A percentile compares a stretch with the other conserved stretches of the same genome.
These are phyloP conservation scores for Fremontodendron californicum DNA, from an alignment of 345 rosid genomes.

Conservation along the genomic window DNA sequence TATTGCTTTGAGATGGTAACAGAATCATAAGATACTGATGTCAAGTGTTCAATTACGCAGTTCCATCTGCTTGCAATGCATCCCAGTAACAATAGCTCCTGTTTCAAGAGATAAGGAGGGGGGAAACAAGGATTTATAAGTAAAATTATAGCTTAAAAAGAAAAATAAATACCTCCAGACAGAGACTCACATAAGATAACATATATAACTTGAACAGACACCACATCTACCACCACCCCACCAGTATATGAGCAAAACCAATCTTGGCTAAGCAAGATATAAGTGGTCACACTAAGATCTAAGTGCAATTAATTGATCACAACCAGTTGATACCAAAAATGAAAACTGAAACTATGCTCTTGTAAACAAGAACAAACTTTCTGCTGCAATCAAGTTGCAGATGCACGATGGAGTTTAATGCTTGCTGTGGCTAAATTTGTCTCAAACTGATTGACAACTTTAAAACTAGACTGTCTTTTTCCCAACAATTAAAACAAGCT, in stretches of 20 bases:
- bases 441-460: neutral
- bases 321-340: neutral
- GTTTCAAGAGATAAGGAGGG: constrained; percentile 20
- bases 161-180: neutral
- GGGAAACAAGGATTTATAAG: neutral
- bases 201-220: neutral
- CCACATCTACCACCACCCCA: neutral
- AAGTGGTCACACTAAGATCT: neutral
- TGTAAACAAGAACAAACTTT: neutral
- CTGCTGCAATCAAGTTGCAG: neutral
- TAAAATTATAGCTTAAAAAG: neutral
- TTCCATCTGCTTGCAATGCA: constrained; percentile 58
- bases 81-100: constrained; percentile 83
- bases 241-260: constrained; percentile 2
- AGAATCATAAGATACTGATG: constrained; percentile 50
- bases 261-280: neutral
- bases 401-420: neutral
- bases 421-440: neutral
- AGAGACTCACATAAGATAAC: neutral
- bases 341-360: neutral
- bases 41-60: constrained; percentile 46
- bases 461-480: neutral
- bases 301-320: neutral
- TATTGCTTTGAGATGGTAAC: constrained; percentile 51
- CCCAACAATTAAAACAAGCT: neutral